A percentile compares a stretch with the other conserved stretches of the same genome.
Evolutionary conservation across 805 yeast species (phyloP).

Genomic region (Ogataea polymorpha): DNA sequence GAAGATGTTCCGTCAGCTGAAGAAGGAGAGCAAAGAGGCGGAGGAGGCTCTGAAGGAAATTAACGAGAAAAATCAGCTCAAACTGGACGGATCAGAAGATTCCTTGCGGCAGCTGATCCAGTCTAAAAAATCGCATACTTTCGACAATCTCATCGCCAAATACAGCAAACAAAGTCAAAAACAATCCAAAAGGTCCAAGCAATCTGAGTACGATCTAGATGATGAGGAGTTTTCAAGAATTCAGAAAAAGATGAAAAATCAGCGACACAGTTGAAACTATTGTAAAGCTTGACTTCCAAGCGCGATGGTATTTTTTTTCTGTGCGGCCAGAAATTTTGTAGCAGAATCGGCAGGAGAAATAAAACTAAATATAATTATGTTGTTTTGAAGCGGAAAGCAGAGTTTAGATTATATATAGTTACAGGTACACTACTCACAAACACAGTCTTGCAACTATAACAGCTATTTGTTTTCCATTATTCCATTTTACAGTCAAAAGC

Average conservation of each 20-base stretch:
- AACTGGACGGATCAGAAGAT: slow-evolving; percentile 32
- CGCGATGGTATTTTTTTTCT: slow-evolving; percentile 1
- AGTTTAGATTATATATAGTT: not conserved
- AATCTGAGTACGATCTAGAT: slow-evolving; percentile 35
- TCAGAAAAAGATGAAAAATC: slow-evolving; percentile 33
- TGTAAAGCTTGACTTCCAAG: not conserved
- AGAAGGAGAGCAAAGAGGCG: slow-evolving; percentile 66
- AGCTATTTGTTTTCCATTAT: not conserved
- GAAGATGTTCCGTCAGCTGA: slow-evolving; percentile 47
- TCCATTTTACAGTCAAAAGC: too few species aligned
- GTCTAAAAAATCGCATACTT: slow-evolving; percentile 42
- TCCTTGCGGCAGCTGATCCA: slow-evolving; percentile 50
- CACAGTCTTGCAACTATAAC: not conserved
- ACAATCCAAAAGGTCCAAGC: slow-evolving; percentile 25
- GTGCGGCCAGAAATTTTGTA: slow-evolving; percentile 11
- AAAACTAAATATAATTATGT: slow-evolving; percentile 8
- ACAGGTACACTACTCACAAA: not conserved
- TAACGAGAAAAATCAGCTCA: slow-evolving; percentile 31
- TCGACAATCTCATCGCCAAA: slow-evolving; percentile 47
- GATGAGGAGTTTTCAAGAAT: slow-evolving; percentile 51
- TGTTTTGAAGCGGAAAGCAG: slow-evolving; percentile 12
- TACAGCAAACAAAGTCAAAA: slow-evolving; percentile 35
- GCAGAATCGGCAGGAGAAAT: slow-evolving; percentile 11
- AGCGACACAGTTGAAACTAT: slow-evolving; percentile 10
- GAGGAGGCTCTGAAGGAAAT: slow-evolving; percentile 42